Evolutionary conservation across 345 rosid genomes (phyloP), one percentile per base, ranked within the genome.

Genomic region (Lagerstroemia speciosa): DNA sequence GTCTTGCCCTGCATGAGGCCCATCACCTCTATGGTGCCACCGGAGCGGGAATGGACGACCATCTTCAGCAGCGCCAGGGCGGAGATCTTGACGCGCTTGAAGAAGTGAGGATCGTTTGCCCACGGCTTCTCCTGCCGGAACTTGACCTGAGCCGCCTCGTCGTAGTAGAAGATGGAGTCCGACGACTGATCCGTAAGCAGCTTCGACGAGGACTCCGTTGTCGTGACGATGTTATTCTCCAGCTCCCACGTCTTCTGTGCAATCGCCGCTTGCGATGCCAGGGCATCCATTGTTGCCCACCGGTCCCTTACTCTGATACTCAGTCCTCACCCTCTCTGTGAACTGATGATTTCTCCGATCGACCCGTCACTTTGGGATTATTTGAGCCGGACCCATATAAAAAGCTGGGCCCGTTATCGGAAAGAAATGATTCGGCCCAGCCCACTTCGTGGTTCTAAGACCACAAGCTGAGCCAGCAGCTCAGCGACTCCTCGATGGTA

Each of bases 21-120:
- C 99, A 95, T 95, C 64, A 95, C 92, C 77, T 95, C 99, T 72
- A 95, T 92, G 77, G 91, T 95, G 33, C 99, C 99, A 22, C 99
- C 99, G 32, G 99, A 95, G 75, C 99, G 99, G 32, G 99, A 97
- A 83, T 95, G 99, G 11, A 95, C 99, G 14, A 90, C 99, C 99
- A 95, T 95, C 91, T 95, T 95, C 24, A 92, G 91, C 27, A 95
- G 90, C 16, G 98, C 99, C 60, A 95, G 98, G 2, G 99, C 99
- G 14, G 98, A 95, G 83, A 95, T 89, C 83, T 83, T 93, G 12
- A 95, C 99, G 68, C 96, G 94, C 79, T 94, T 85, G 83, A 95
- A 95, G 87, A 86, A 92, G 85, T 95, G 90, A 38, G 97, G 98
- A 40, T 92, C 98, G 53, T 82, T 81, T 50, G 87, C 71, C 99